Conservation (phyloP, 73 alveolate species). For the Symbiodinium natans region DNA sequence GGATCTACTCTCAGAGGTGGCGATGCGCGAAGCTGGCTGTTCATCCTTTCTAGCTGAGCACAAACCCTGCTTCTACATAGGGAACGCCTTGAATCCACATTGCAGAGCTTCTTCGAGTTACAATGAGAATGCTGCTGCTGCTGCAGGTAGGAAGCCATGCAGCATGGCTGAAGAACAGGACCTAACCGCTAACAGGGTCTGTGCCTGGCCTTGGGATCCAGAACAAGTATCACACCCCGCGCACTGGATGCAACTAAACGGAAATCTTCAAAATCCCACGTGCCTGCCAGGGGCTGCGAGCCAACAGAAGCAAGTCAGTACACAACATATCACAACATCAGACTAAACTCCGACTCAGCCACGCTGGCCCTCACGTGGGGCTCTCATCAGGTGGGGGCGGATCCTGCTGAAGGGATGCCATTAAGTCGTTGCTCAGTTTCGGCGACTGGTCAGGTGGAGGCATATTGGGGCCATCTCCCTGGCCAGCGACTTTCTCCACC, state of each 20-base stretch:
- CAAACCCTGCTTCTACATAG: neutral
- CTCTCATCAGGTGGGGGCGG: conserved; percentile 83
- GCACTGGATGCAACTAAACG: neutral
- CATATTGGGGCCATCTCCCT: conserved; percentile 62
- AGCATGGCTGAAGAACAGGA: neutral
- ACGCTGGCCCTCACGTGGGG: conserved; percentile 18
- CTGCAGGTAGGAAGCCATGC: no score
- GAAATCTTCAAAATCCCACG: neutral
- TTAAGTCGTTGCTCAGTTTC: conserved; percentile 50
- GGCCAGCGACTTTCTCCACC: conserved; percentile 18
- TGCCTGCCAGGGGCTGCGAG: neutral
- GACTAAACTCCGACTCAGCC: neutral
- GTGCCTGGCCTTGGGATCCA: conserved; percentile 1
- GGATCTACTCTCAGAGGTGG: no score
- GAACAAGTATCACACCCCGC: neutral
- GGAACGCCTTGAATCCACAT: neutral
- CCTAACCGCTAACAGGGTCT: neutral
- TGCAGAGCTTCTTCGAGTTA: neutral
- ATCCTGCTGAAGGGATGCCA: conserved; percentile 47
- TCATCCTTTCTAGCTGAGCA: neutral
- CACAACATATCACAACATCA: neutral
- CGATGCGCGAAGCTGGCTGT: neutral
- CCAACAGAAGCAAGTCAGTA: neutral
- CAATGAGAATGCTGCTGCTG: no score
- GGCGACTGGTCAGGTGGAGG: conserved; percentile 80